Evolutionary conservation across 2,329 filamentous ascomycete species (phyloP), one percentile per base, ranked within the genome.

Genomic region (Phyllosticta capitalensis): DNA sequence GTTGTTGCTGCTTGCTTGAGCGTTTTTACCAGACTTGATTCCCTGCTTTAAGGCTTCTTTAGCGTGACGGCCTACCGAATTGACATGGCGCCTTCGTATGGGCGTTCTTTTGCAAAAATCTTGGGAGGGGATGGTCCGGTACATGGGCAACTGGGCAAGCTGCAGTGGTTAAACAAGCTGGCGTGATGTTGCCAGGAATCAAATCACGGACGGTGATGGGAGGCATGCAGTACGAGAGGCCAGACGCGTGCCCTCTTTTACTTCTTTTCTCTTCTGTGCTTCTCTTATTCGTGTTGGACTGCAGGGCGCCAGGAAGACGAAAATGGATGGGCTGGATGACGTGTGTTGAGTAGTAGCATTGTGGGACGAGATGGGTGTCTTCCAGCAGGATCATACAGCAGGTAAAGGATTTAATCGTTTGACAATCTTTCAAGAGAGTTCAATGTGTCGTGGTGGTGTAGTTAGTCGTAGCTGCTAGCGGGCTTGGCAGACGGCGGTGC

Each of bases 21-120:
- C 77, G 94, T 99, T 69, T 99, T 99, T 75, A 99, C 94, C 64
- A 85, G 92, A 71, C 88, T 99, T 69, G 94, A 99, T 78, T 97
- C 94, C 56, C 81, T 99, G 63, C 86, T 99, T 73, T 99, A 83
- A 78, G 28, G 14, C 50, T 22, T 45, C 38, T 45, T n/a, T 45
- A 19, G 12, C 38, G 38, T 45, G 38, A 45, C 17, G 38, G 38
- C 38, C 38, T 45, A 45, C 38, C 14, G 38, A n/a, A n/a, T 45
- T 45, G 7, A 45, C 14, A n/a, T 45, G 17, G 17, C 17, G 38
- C 38, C 38, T n/a, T 14, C 38, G n/a, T 45, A 7, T n/a, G 38
- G 38, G 38, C 17, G 17, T 45, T n/a, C 17, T n/a, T 45, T 45
- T 45, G 14, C 38, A n/a, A 45, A 45, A 45, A 45, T n/a, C 6